Conservation (phyloP, 345 rosid genomes). For the Gossypium longicalyx region DNA sequence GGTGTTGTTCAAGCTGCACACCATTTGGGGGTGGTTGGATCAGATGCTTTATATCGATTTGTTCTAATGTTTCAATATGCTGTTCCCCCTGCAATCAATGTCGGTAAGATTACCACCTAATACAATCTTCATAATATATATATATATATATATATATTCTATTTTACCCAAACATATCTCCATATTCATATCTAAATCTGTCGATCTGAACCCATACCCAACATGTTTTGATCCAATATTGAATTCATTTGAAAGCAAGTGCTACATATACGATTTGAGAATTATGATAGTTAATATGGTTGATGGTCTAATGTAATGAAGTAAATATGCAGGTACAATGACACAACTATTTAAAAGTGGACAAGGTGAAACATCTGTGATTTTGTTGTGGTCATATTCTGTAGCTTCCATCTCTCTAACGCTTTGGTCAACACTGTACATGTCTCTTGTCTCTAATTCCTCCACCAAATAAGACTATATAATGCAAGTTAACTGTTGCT, state of each 20-base stretch:
- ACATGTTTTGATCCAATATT: too few species aligned
- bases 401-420: conserved; percentile 55
- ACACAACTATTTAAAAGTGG: conserved; percentile 57
- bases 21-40: conserved; percentile 27
- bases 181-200: too few species aligned
- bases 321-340: conserved; percentile 42
- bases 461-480: too few species aligned
- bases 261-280: too few species aligned
- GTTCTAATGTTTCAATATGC: conserved; percentile 53
- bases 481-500: too few species aligned
- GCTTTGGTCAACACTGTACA: conserved; percentile 57
- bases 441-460: conserved; percentile 35
- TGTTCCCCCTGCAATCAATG: conserved; percentile 47
- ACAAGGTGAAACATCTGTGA: conserved; percentile 54
- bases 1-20: conserved; percentile 30
- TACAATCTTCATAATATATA: neutral
- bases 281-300: too few species aligned
- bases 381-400: conserved; percentile 57
- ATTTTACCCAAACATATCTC: too few species aligned
- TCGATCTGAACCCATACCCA: too few species aligned
- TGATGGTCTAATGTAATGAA: neutral
- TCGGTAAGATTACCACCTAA: conserved; percentile 27
- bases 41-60: conserved; percentile 43
- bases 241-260: too few species aligned
- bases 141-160: too few species aligned